phyloP scores from a whole-genome alignment of 2,329 filamentous ascomycete genomes.

The Ophiognomonia clavigignenti-juglandacearum region DNA sequence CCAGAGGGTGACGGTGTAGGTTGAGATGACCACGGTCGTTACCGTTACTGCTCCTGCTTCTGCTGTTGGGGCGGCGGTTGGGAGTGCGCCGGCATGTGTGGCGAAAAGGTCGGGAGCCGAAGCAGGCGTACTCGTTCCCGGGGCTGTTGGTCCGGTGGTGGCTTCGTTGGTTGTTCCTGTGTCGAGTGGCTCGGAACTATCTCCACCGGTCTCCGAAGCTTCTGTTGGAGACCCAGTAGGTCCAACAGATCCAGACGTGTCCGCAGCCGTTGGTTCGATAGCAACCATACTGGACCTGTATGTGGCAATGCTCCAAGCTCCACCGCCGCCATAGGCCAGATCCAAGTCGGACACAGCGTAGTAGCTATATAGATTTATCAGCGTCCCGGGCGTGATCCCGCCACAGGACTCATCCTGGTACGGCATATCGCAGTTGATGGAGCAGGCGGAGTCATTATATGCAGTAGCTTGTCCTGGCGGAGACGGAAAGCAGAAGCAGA shows the following conservation, averaged over 20 bases:
- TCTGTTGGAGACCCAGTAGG: no score
- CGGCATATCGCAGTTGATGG: conserved; percentile 10
- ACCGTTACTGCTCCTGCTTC: neutral
- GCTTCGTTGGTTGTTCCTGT: no score
- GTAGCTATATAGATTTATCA: conserved; percentile 14
- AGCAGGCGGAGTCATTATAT: conserved; percentile 10
- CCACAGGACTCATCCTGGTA: conserved; percentile 11
- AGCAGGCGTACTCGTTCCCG: no score
- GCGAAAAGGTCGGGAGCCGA: no score
- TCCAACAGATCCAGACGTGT: no score
- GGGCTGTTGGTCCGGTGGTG: no score
- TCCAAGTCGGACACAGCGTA: neutral
- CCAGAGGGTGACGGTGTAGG: conserved; percentile 12
- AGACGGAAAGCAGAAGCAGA: conserved; percentile 10
- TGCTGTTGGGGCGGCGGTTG: neutral
- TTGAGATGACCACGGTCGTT: neutral
- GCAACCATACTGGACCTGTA: neutral
- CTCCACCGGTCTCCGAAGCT: no score
- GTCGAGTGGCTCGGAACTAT: no score
- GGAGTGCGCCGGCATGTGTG: neutral
- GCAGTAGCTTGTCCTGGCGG: neutral
- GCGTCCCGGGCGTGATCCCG: conserved; percentile 6
- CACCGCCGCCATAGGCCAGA: neutral
- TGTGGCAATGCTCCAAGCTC: neutral
- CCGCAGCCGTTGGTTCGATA: no score